Percentiles rank a stretch among this genome's conserved stretches.
phyloP scores from a whole-genome alignment of 2,329 filamentous ascomycete species.

The Fusarium sp. region DNA sequence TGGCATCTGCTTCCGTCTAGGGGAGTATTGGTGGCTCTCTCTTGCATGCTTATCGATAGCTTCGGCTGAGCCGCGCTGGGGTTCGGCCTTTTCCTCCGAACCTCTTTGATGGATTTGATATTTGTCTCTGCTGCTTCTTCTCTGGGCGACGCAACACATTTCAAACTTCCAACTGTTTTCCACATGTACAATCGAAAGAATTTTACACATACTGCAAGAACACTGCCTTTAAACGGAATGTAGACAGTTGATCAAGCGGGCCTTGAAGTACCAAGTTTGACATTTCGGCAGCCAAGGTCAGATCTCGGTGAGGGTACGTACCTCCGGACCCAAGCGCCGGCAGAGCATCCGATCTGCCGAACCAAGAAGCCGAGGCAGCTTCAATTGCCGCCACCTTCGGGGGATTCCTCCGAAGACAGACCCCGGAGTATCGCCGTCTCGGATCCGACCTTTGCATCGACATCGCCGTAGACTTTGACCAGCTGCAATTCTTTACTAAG shows the following conservation, averaged over 20 bases:
- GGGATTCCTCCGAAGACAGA: not conserved
- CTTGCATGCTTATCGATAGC: not conserved
- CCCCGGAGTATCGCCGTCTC: slow-evolving; percentile 2
- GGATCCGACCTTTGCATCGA: not conserved
- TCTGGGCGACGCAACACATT: not conserved
- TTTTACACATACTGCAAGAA: not conserved
- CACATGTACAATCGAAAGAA: not conserved
- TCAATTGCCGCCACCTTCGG: slow-evolving; percentile 16
- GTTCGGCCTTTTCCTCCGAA: slow-evolving; percentile 16
- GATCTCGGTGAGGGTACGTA: not conserved
- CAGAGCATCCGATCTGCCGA: slow-evolving; percentile 38
- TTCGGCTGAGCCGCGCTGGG: not conserved
- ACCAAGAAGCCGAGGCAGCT: slow-evolving; percentile 45
- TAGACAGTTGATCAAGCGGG: not conserved
- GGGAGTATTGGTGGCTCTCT: not conserved
- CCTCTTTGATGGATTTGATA: not conserved
- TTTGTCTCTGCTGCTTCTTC: not conserved
- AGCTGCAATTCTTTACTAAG: not conserved
- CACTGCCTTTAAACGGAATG: not conserved
- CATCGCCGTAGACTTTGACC: not conserved
- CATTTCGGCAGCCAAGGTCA: not conserved
- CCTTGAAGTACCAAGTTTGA: not conserved
- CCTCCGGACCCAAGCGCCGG: slow-evolving; percentile 4
- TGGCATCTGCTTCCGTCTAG: not conserved
- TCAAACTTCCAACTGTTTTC: not conserved